Evolutionary conservation across 1,284 basidiomycete genomes (phyloP).

Genomic region (Cryptococcus jaspeensis): DNA sequence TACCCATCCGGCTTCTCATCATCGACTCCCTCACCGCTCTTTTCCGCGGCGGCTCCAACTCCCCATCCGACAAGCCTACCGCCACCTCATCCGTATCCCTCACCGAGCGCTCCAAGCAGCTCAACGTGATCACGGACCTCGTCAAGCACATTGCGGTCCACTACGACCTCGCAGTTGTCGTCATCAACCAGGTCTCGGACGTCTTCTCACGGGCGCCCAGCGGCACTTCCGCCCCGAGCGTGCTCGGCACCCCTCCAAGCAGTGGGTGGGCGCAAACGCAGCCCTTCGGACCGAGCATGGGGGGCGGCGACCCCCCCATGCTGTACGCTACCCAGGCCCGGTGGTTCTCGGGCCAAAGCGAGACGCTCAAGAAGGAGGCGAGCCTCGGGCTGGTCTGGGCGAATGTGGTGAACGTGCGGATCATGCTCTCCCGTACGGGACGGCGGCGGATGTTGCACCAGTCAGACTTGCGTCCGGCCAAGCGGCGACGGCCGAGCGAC

Average conservation of each 20-base stretch:
- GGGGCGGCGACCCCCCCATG: slow-evolving; percentile 37
- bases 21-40: slow-evolving; percentile 80
- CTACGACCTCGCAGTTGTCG: slow-evolving; percentile 68
- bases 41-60: slow-evolving; percentile 57
- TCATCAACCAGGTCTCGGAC: slow-evolving; percentile 84
- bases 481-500: slow-evolving; percentile 6
- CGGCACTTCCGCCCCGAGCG: slow-evolving; percentile 1
- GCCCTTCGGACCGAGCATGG: slow-evolving; percentile 2
- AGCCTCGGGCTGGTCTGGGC: slow-evolving; percentile 85
- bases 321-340: slow-evolving; percentile 70
- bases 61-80: slow-evolving; percentile 2
- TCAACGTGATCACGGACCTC: slow-evolving; percentile 64
- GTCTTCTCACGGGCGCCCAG: slow-evolving; percentile 54
- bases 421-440: slow-evolving; percentile 76
- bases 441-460: slow-evolving; percentile 60
- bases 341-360: slow-evolving; percentile 67
- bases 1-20: slow-evolving; percentile 60
- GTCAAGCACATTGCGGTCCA: slow-evolving; percentile 67
- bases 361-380: slow-evolving; percentile 66
- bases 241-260: slow-evolving; percentile 2
- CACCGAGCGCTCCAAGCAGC: slow-evolving; percentile 65
- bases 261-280: not conserved
- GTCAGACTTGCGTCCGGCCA: slow-evolving; percentile 19
- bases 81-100: slow-evolving; percentile 46
- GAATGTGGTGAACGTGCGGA: slow-evolving; percentile 77